These are phyloP conservation scores for Debaryomyces psychrophilus DNA, from an alignment of 1,139 yeast species.

Conservation along the genomic window DNA sequence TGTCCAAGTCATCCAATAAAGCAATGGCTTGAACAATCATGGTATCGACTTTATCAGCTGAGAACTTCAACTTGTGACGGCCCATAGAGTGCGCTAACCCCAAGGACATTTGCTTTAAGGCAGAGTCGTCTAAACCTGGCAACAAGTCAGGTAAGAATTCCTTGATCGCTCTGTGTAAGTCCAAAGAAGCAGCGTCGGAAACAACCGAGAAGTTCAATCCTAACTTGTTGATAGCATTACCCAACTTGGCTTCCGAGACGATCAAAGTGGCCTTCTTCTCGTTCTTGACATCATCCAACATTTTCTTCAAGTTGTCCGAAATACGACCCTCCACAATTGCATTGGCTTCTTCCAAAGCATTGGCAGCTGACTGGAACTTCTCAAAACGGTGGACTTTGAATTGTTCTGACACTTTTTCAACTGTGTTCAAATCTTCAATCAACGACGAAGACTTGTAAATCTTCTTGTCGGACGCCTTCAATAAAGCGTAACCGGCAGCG, in stretches of 20 bases:
- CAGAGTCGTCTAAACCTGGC: conserved; percentile 88
- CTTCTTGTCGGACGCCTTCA: conserved; percentile 97
- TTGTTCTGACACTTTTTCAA: conserved; percentile 77
- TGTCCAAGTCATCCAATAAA: conserved; percentile 91
- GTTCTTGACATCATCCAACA: conserved; percentile 78
- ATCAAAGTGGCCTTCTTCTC: conserved; percentile 90
- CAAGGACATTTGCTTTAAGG: conserved; percentile 89
- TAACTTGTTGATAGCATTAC: conserved; percentile 92
- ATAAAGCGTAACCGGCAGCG: conserved; percentile 96
- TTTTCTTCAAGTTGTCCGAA: conserved; percentile 74
- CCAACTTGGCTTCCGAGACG: conserved; percentile 94
- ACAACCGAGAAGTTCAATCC: conserved; percentile 87
- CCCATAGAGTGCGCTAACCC: conserved; percentile 98
- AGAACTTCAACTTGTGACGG: conserved; percentile 95
- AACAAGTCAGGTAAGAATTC: conserved; percentile 91
- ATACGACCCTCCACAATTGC: conserved; percentile 93
- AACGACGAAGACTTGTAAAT: conserved; percentile 81
- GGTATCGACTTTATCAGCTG: conserved; percentile 97
- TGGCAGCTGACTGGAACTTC: conserved; percentile 91
- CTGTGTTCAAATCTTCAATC: conserved; percentile 76
- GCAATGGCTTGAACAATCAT: conserved; percentile 99
- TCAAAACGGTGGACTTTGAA: conserved; percentile 95
- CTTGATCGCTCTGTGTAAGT: conserved; percentile 92
- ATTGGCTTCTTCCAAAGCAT: conserved; percentile 94
- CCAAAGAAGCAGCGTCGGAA: conserved; percentile 92